Conservation (phyloP, 2,329 filamentous ascomycete genomes). For the Ampelomyces quisqualis region DNA sequence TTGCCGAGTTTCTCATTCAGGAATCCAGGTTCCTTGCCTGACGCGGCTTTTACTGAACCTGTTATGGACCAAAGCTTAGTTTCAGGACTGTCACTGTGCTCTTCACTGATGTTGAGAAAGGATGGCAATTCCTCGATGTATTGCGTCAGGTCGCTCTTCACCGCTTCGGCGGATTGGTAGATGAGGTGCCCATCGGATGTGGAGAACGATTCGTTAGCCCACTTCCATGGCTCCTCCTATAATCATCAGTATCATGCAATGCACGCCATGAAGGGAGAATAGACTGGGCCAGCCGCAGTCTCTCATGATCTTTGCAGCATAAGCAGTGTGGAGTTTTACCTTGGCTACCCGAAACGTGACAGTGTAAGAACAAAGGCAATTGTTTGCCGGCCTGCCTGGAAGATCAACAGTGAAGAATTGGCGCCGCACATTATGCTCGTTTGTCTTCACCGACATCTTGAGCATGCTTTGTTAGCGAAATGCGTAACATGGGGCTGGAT, state of each 20-base stretch:
- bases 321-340: slow-evolving; percentile 3
- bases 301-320: neutral
- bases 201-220: slow-evolving; percentile 66
- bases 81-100: slow-evolving; percentile 65
- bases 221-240: slow-evolving; percentile 62
- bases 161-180: slow-evolving; percentile 46
- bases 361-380: slow-evolving; percentile 62
- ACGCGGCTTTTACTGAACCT: slow-evolving; percentile 56
- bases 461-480: slow-evolving; percentile 10
- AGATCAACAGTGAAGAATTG: slow-evolving; percentile 60
- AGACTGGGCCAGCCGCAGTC: too few species aligned
- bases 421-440: slow-evolving; percentile 20
- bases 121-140: slow-evolving; percentile 61
- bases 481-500: neutral
- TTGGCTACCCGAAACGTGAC: slow-evolving; percentile 63
- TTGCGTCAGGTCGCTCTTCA: slow-evolving; percentile 50
- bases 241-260: slow-evolving; percentile 1
- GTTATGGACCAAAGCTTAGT: slow-evolving; percentile 72
- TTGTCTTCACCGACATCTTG: slow-evolving; percentile 28
- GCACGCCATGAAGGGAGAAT: neutral
- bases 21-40: slow-evolving; percentile 59
- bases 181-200: slow-evolving; percentile 64
- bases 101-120: slow-evolving; percentile 55
- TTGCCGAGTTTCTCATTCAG: slow-evolving; percentile 61
- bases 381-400: slow-evolving; percentile 46